Evolutionary conservation across 352 stramenopile species (phyloP), one percentile per base, ranked within the genome.

Genomic region (Phytophthora quininea): DNA sequence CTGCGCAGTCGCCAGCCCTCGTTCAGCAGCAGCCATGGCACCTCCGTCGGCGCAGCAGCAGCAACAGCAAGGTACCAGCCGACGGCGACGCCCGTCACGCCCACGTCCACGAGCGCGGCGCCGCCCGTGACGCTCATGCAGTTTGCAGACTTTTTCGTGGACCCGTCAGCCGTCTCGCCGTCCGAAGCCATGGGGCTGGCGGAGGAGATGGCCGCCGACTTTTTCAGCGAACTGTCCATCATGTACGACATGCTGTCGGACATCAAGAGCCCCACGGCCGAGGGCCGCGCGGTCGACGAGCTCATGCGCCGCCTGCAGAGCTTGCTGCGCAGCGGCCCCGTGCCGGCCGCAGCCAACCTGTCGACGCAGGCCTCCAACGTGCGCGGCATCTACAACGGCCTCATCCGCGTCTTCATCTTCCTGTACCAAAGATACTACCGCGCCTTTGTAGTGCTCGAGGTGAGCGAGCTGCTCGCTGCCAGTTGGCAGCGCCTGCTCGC

Each of bases 241-340:
- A 72, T 91, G 60, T 86, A 88, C 68, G 74, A 90, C 62, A 87
- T 90, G 79, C 70, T 86, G 32, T 91, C 81, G 48, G 83, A 90
- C 27, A 74, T 89, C 50, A 83, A 85, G 63, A 68, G 54, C 4
- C 69, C 63, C 29, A 88, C 49, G 3, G 69, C 73, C n/a, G 80
- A 89, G 40, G 62, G 63, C 27, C 64, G 54, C 55, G 79, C 79
- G 10, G 80, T 90, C 45, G 79, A 89, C 62, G 79, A 88, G 54
- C 77, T 89, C 43, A 89, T 89, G 72, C 64, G 61, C 15, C 77
- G 82, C 51, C 67, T 86, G 69, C 60, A 71, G 33, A 58, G 31
- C 27, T 40, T 74, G 38, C 47, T 84, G 37, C 67, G 54, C 40
- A 58, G 64, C 54, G 42, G 52, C 19, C 47, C n/a, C 24, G 31